phyloP scores from a whole-genome alignment of 2,329 filamentous ascomycete genomes.

The Colletotrichum somersetense region DNA sequence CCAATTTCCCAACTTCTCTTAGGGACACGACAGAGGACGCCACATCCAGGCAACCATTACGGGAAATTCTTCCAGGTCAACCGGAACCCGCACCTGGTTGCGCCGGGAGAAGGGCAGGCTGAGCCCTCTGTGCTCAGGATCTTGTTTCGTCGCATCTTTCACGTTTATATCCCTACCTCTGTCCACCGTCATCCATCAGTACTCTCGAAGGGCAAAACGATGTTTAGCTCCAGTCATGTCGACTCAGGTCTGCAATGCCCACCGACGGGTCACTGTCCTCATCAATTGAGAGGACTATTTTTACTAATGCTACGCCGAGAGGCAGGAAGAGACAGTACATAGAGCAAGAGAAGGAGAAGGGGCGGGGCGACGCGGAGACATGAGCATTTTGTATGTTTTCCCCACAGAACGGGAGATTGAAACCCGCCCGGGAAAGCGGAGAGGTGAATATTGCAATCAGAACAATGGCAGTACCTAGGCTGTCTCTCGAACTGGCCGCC shows the following conservation, averaged over 20 bases:
- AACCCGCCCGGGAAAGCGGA: constrained; percentile 16
- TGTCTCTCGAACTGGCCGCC: neutral
- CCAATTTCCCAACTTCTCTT: constrained; percentile 18
- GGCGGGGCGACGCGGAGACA: neutral
- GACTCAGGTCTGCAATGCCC: constrained; percentile 29
- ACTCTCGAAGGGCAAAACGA: constrained; percentile 28
- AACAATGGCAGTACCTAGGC: neutral
- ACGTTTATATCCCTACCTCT: constrained; percentile 20
- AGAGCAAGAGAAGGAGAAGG: neutral
- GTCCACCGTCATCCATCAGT: constrained; percentile 7
- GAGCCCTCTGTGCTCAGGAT: neutral
- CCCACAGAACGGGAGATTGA: constrained; percentile 28
- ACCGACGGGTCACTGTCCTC: neutral
- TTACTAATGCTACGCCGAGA: neutral
- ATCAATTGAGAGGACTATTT: neutral
- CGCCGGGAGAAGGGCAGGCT: neutral
- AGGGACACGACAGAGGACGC: constrained; percentile 4
- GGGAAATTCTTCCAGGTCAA: constrained; percentile 5
- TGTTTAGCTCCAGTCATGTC: constrained; percentile 32
- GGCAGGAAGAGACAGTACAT: neutral
- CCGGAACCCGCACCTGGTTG: constrained; percentile 16
- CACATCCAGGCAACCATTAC: constrained; percentile 10
- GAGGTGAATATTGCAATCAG: constrained; percentile 5
- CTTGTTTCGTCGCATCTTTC: constrained; percentile 7
- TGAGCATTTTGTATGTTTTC: constrained; percentile 5